These are phyloP conservation scores for Aspergillus luchuensis DNA, from an alignment of 2,329 filamentous ascomycete genomes.

Conservation along the genomic window DNA sequence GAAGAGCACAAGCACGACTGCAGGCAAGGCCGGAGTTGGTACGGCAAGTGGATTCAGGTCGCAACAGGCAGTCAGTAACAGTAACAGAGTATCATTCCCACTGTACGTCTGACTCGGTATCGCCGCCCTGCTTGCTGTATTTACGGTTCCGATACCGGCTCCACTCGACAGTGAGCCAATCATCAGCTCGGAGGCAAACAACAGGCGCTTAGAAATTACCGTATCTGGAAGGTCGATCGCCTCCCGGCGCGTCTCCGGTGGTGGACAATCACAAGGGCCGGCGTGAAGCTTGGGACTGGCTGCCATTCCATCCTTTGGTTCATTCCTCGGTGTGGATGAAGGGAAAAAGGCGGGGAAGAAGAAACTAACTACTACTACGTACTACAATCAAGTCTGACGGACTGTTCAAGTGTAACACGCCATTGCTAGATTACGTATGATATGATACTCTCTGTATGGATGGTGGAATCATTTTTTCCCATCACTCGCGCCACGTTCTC, in stretches of 20 bases:
- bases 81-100: no score
- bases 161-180: background rate
- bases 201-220: background rate
- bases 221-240: constrained; percentile 2
- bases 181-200: background rate
- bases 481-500: constrained; percentile 8
- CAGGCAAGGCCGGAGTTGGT: background rate
- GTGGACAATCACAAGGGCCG: background rate
- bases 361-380: background rate
- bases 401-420: no score
- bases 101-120: background rate
- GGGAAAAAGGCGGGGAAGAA: background rate
- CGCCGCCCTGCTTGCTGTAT: background rate
- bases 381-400: background rate
- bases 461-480: background rate
- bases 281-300: background rate
- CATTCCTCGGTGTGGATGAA: background rate
- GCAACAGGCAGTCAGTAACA: background rate
- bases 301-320: background rate
- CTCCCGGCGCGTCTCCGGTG: constrained; percentile 5
- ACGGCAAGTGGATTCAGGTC: constrained; percentile 2
- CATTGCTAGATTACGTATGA: no score
- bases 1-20: no score
- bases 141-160: background rate
- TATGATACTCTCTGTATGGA: background rate